phyloP scores from a whole-genome alignment of 2,329 filamentous ascomycete species.

The Scedosporium boydii region DNA sequence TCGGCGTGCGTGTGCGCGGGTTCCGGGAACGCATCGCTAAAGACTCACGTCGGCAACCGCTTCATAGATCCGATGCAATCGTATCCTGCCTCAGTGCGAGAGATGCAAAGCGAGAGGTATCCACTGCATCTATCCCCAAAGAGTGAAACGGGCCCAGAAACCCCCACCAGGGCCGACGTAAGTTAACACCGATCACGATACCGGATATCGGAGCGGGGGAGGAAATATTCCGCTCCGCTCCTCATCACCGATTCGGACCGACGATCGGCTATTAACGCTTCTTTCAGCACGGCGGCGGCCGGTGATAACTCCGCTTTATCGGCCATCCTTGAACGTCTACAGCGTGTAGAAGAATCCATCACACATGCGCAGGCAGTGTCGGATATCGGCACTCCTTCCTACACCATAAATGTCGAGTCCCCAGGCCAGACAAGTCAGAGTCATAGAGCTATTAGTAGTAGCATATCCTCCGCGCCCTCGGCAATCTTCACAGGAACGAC shows the following conservation, averaged over 20 bases:
- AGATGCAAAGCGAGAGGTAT: conserved; percentile 16
- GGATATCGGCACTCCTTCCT: background rate
- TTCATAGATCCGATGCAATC: conserved; percentile 19
- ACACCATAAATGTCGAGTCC: background rate
- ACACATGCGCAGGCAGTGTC: conserved; percentile 1
- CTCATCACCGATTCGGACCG: background rate
- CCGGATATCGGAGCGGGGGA: background rate
- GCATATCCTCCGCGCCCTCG: background rate
- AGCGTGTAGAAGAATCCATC: conserved; percentile 18
- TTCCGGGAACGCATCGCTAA: background rate
- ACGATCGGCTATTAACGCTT: background rate
- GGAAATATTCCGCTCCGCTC: too few relatives aligned
- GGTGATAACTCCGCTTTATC: conserved; percentile 12
- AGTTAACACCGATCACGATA: background rate
- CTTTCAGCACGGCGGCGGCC: background rate
- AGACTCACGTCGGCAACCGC: background rate
- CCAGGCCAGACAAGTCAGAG: background rate
- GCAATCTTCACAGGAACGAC: background rate
- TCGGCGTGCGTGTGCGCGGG: background rate
- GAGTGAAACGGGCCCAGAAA: conserved; percentile 16
- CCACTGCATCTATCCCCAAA: conserved; percentile 18
- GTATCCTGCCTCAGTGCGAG: conserved; percentile 18
- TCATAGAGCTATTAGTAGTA: background rate
- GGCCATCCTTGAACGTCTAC: conserved; percentile 19
- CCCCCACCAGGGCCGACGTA: conserved; percentile 11